Evolutionary conservation across 345 rosid genomes (phyloP).

Genomic region (Noccaea caerulescens): DNA sequence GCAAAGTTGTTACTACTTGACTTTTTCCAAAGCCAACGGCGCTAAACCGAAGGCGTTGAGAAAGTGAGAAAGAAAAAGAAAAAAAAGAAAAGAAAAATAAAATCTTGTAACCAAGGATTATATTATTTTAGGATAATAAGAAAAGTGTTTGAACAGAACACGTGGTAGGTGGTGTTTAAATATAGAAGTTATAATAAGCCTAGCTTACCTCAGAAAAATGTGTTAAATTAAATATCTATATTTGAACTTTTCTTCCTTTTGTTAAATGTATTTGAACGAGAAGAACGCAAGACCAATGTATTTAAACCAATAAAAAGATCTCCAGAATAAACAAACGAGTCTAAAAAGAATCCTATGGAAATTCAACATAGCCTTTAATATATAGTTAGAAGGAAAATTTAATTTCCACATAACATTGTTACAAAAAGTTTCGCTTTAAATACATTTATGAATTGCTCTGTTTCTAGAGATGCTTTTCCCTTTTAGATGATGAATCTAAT

Average conservation of each 20-base stretch:
- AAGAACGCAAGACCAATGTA: slow-evolving; percentile 1
- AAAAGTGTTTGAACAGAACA: not conserved
- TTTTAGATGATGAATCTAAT: too few species aligned
- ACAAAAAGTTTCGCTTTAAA: too few species aligned
- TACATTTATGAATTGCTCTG: too few species aligned
- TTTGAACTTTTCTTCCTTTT: not conserved
- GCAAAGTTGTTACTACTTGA: slow-evolving; percentile 1
- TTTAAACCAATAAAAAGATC: not conserved
- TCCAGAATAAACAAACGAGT: too few species aligned
- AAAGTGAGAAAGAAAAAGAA: not conserved
- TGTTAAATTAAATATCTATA: not conserved
- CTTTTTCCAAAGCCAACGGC: slow-evolving; percentile 49
- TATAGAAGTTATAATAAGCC: not conserved
- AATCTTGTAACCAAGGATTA: not conserved
- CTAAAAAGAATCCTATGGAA: too few species aligned
- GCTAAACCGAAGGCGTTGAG: slow-evolving; percentile 36
- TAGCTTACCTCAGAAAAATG: too few species aligned
- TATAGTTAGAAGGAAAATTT: too few species aligned
- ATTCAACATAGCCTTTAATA: too few species aligned
- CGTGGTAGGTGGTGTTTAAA: not conserved
- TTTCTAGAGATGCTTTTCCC: too few species aligned
- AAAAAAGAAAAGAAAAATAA: not conserved
- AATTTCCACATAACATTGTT: too few species aligned
- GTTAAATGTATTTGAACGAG: not conserved
- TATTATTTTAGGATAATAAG: not conserved